These are phyloP conservation scores for Harringtonia lauricola DNA, from an alignment of 2,329 filamentous ascomycete genomes.

Conservation along the genomic window DNA sequence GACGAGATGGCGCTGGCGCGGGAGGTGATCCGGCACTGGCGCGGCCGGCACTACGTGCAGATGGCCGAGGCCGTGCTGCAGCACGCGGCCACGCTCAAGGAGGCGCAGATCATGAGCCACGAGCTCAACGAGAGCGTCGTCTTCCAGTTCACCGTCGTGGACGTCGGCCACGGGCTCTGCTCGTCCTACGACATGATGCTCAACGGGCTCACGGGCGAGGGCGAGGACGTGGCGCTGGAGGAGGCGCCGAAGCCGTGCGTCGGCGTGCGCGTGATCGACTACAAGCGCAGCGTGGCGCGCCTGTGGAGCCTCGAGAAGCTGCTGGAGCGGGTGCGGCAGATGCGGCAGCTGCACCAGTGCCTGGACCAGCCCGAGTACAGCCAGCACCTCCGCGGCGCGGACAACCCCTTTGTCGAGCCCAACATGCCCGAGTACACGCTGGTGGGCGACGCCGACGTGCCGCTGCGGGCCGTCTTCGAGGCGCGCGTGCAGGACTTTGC, in stretches of 20 bases:
- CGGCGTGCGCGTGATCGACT: conserved; percentile 82
- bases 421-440: conserved; percentile 90
- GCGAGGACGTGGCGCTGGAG: conserved; percentile 71
- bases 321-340: conserved; percentile 72
- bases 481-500: conserved; percentile 89
- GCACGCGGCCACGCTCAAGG: conserved; percentile 78
- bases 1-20: conserved; percentile 62
- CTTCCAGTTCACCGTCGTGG: conserved; percentile 90
- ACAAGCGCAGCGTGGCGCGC: conserved; percentile 73
- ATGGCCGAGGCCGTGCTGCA: conserved; percentile 91
- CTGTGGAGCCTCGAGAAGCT: conserved; percentile 94
- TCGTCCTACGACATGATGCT: conserved; percentile 96
- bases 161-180: conserved; percentile 75
- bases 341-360: conserved; percentile 97
- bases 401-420: conserved; percentile 85
- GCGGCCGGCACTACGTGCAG: conserved; percentile 72
- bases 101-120: conserved; percentile 96
- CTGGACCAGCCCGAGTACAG: conserved; percentile 91
- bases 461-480: conserved; percentile 85
- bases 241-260: conserved; percentile 81
- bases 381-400: conserved; percentile 72
- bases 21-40: conserved; percentile 63
- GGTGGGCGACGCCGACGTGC: conserved; percentile 86
- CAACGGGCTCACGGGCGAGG: conserved; percentile 79
- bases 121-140: conserved; percentile 86